Base-by-base conservation (phyloP, 371 early-diverging fungal species). In the Basidiobolus meristosporus region DNA sequence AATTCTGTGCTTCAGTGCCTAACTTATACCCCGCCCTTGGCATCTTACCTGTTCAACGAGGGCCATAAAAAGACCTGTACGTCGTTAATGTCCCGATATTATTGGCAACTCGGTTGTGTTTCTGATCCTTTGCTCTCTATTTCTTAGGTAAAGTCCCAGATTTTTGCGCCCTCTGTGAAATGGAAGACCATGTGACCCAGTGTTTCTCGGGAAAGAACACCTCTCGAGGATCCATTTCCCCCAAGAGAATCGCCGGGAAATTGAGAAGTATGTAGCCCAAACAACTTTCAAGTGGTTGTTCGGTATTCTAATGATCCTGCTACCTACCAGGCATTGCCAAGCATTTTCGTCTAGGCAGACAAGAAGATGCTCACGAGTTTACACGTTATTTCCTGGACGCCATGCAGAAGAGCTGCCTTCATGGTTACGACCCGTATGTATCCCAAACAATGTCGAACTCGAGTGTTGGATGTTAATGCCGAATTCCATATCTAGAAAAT, bases 1-100 rank as follows among this genome's bases (percentile, higher is more conserved):
- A n/a, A n/a, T 97, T 48, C 92, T 95, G 0, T 98, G 98, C 53
- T 98, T 82, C 92, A 95, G 53, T 95, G 95, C 48, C 55, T 98
- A 42, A 77, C 77, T 10, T 84, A 82, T 41, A 90, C 96, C 1
- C 68, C 82, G 6, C 77, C 86, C 1, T 56, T 93, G 28, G 73
- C 86, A 12, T 71, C 84, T 40, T 80, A 73, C 47, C 63, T 86
- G 37, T 53, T 80, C 22, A 45, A 59, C 15, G 57, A 52, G 36
- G 61, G 58, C 6, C 80, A 82, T 52, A 56, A 53, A 23, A 44
- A 43, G 14, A 44, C 55, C 2, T 72, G 73, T 65, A 62, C 53
- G 62, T 45, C 4, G 30, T 5, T 3, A 17, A 23, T 28, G 9
- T 21, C 6, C 10, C 14, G 7, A 15, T 17, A 28, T 40, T 20